Evolutionary conservation across 495 filamentous ascomycete species (phyloP).

Genomic region (Chlorociboria aeruginascens): DNA sequence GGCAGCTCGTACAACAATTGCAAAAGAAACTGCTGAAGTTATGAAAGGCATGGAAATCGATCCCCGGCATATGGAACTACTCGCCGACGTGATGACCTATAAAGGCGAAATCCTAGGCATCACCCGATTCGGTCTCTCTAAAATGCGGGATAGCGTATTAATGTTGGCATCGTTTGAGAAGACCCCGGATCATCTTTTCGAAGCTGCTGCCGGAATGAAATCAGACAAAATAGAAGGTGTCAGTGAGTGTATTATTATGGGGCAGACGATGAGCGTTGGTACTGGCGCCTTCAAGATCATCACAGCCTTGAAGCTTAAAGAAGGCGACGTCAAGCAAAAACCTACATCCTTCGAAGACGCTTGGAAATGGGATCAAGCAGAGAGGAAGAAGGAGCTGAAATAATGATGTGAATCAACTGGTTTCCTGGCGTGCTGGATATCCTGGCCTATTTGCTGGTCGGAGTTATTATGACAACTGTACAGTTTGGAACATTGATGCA

Average conservation of each 20-base stretch:
- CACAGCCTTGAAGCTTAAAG: slow-evolving; percentile 54
- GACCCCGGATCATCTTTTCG: slow-evolving; percentile 94
- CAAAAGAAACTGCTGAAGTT: slow-evolving; percentile 65
- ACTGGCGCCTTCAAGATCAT: slow-evolving; percentile 89
- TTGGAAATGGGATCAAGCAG: slow-evolving; percentile 33
- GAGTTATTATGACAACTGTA: too few species aligned
- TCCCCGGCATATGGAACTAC: slow-evolving; percentile 93
- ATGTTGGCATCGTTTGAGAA: slow-evolving; percentile 98
- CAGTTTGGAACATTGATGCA: background rate
- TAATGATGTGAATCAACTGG: too few species aligned
- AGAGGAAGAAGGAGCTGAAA: slow-evolving; percentile 9
- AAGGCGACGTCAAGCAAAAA: slow-evolving; percentile 48
- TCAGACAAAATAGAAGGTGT: slow-evolving; percentile 84
- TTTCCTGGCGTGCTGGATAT: too few species aligned
- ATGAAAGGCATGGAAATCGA: slow-evolving; percentile 94
- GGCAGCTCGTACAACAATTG: slow-evolving; percentile 76
- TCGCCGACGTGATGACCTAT: slow-evolving; percentile 99
- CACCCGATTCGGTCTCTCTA: slow-evolving; percentile 88
- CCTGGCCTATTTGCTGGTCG: too few species aligned
- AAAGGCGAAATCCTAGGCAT: slow-evolving; percentile 97
- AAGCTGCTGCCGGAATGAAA: slow-evolving; percentile 84
- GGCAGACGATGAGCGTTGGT: slow-evolving; percentile 79
- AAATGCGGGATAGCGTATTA: slow-evolving; percentile 91
- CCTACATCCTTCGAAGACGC: slow-evolving; percentile 67
- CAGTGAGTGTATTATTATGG: slow-evolving; percentile 96